Base-by-base conservation (phyloP, 2,329 filamentous ascomycete genomes). In the Alternaria longipes region DNA sequence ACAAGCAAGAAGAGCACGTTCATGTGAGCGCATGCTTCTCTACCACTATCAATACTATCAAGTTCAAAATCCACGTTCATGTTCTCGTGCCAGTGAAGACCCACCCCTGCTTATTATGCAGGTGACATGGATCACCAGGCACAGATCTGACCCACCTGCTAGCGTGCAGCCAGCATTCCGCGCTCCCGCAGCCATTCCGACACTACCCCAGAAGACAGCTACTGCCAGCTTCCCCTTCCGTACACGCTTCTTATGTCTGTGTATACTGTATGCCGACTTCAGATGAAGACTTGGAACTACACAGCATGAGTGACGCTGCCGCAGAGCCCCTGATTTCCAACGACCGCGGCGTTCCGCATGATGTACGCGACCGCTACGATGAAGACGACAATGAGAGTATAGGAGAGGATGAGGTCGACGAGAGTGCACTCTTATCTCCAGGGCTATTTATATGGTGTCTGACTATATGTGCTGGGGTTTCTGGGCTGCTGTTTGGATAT, bases 401-500 rank as follows among this genome's bases (percentile, higher is more conserved):
- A 9, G 64, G 68, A 26, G 68, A 73, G 8, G 75, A 79, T 26
- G 76, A 79, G 60, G 68, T 73, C 12, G 76, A 79, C 46, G 76
- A 79, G 65, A 74, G 67, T 18, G 52, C 52, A 8, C 54, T 78
- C n/a, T 45, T 65, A 1, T 60, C 68, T 4, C 73, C 78, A 0
- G 73, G 77, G 0, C 44, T 56, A 8, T 87, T 88, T 58, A 83
- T 87, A 40, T 87, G 84, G 83, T 77, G 79, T 4, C 75, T 89
- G 52, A 87, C 86, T 0, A 79, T 87, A 45, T 84, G 85, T 22
- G 86, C 86, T 7, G 85, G 85, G 4, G 81, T 89, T 14, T 85
- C 83, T 52, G 86, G 86, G 3, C 75, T 89, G 14, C 74, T 89
- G 16, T 89, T 89, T 76, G 87, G 87, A 57, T 89, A 87, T 70